These are phyloP conservation scores for Corchorus olitorius DNA, from an alignment of 345 rosid genomes.

Conservation along the genomic window DNA sequence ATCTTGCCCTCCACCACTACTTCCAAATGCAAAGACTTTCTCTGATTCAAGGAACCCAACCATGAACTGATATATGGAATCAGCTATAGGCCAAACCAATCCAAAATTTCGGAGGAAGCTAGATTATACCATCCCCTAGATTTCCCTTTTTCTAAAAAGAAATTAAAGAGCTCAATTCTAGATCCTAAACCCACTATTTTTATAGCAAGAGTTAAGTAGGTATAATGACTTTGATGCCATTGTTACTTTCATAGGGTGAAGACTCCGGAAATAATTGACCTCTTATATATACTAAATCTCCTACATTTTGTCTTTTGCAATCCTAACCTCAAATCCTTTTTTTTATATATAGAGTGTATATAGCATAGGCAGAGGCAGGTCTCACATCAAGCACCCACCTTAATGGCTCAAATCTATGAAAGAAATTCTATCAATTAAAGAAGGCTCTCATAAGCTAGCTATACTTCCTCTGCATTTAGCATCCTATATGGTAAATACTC, in stretches of 20 bases:
- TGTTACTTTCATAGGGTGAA: not conserved
- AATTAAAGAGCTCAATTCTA: not conserved
- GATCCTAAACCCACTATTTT: not conserved
- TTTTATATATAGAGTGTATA: not conserved
- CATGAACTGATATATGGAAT: not conserved
- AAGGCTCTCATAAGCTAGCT: not conserved
- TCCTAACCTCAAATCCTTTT: not conserved
- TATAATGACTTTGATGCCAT: not conserved
- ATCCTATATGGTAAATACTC: not conserved
- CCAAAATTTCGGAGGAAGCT: not conserved
- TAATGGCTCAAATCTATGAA: not conserved
- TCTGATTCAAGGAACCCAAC: constrained; percentile 3
- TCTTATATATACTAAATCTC: not conserved
- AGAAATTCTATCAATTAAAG: not conserved
- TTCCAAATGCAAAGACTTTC: not conserved
- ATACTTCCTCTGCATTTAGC: not conserved
- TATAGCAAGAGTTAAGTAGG: not conserved
- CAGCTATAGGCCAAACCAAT: not conserved
- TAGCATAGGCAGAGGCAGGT: not conserved
- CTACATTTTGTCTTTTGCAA: not conserved
- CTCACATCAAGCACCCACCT: not conserved
- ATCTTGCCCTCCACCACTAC: not conserved
- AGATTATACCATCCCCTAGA: not conserved
- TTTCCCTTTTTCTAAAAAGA: not conserved
- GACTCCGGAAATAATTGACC: not conserved